Conservation (phyloP, 768 basidiomycete genomes). For the Boletales sp. region DNA sequence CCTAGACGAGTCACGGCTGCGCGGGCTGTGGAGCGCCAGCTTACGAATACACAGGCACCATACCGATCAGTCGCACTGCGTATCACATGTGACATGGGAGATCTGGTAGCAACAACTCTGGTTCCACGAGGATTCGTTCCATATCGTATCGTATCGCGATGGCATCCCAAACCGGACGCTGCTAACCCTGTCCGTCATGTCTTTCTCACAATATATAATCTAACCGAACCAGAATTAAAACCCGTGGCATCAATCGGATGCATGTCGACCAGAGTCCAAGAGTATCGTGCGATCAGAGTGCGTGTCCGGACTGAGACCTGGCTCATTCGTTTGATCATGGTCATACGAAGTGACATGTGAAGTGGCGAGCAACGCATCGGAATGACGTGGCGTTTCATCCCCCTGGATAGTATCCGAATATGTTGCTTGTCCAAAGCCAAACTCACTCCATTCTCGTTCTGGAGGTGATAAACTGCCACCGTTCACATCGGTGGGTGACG, state of each 20-base stretch:
- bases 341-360: conserved; percentile 21
- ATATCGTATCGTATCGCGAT: conserved; percentile 9
- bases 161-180: neutral
- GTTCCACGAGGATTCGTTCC: too few relatives aligned
- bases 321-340: conserved; percentile 20
- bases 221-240: conserved; percentile 4
- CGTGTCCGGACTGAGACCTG: conserved; percentile 16
- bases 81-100: too few relatives aligned
- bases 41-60: too few relatives aligned
- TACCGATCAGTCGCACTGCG: too few relatives aligned
- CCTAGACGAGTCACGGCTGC: too few relatives aligned
- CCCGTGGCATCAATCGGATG: conserved; percentile 10
- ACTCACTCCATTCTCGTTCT: conserved; percentile 36
- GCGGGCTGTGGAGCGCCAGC: too few relatives aligned
- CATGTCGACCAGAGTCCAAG: conserved; percentile 14
- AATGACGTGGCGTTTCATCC: conserved; percentile 47
- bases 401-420: conserved; percentile 31
- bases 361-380: conserved; percentile 24
- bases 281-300: conserved; percentile 27
- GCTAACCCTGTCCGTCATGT: neutral
- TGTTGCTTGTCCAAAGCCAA: conserved; percentile 39
- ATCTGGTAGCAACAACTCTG: too few relatives aligned
- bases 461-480: conserved; percentile 16
- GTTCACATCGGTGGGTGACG: conserved; percentile 29
- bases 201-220: conserved; percentile 6